Base-by-base conservation (phyloP, 768 basidiomycete species). In the Gelatoporia subvermispora region DNA sequence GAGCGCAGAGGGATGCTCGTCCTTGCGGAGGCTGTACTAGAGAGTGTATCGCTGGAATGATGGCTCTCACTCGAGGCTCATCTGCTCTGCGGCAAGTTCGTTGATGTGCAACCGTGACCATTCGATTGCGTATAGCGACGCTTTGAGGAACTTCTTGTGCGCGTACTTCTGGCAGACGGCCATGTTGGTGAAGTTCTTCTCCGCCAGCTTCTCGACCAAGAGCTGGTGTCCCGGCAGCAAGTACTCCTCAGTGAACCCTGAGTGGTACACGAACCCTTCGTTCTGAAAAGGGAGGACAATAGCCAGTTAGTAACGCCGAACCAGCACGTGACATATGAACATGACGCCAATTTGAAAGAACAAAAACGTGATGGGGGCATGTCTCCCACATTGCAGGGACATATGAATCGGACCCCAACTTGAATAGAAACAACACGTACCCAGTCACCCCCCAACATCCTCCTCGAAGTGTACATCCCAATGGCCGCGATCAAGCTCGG, bases 121-220 rank as follows among this genome's bases (percentile, higher is more conserved):
- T 48, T 85, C 78, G 60, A 87, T 75, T 37, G 88, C 88, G 60
- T 82, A 90, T 35, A 78, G 66, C 17, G 86, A 84, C 24, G 88
- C 95, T 68, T 95, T 92, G 65, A 98, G 82, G 79, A 96, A 98
- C 69, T 93, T 94, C 83, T 94, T 96, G 77, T 89, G 81, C 39
- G 92, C 83, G 68, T 98, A 99, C 73, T 99, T 98, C 75, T 88
- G 88, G 81, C 82, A 94, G 35, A 93, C 85, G 68, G 93, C 92
- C 58, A 85, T 81, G 43, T 80, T 74, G n/a, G 81, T 73, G 67
- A 98, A 97, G 56, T 82, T 81, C 7, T 78, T 70, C 55, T 92
- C 89, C 2, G 78, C 73, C 39, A 99, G 75, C 65, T 90, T 87
- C 65, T 93, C 88, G 50, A 91, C 73, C 43, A 98, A 77, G 68